Conservation (phyloP, 2,329 filamentous ascomycete genomes). For the Sarocladium brachiariae region DNA sequence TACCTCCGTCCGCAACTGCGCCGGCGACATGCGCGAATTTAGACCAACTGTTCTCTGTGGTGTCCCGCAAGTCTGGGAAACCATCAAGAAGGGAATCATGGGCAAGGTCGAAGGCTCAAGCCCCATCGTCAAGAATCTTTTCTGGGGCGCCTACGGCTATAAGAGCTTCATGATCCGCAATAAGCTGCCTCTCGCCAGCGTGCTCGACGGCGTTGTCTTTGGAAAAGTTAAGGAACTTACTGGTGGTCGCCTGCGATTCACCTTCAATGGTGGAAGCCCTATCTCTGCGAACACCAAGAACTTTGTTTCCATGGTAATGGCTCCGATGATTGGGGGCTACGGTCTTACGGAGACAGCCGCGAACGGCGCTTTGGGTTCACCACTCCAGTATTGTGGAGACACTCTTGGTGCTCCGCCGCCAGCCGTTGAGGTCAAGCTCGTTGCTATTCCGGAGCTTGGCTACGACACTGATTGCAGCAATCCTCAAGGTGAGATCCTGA, state of each 20-base stretch:
- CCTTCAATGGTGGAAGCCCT: conserved; percentile 90
- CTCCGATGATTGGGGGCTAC: conserved; percentile 91
- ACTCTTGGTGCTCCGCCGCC: conserved; percentile 74
- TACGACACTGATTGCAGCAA: conserved; percentile 63
- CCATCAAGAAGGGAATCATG: conserved; percentile 89
- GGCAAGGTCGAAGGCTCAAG: conserved; percentile 67
- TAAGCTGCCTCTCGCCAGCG: conserved; percentile 56
- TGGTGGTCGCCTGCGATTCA: conserved; percentile 79
- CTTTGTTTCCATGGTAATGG: conserved; percentile 87
- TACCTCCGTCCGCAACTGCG: conserved; percentile 77
- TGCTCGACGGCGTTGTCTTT: conserved; percentile 82
- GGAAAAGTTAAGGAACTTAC: conserved; percentile 86
- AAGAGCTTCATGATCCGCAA: conserved; percentile 53
- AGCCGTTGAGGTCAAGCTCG: conserved; percentile 81
- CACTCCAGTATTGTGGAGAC: conserved; percentile 72
- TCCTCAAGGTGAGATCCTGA: conserved; percentile 88
- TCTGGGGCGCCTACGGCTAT: conserved; percentile 58
- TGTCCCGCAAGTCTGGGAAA: conserved; percentile 96
- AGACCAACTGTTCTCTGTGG: conserved; percentile 85
- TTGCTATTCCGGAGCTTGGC: conserved; percentile 82
- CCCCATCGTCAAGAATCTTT: conserved; percentile 66
- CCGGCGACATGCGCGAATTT: conserved; percentile 90
- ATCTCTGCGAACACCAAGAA: conserved; percentile 80
- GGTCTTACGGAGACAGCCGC: conserved; percentile 90
- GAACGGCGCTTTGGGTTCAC: conserved; percentile 75